Base-by-base conservation (phyloP, 305 asterid genomes). In the Plantago lanceolata region DNA sequence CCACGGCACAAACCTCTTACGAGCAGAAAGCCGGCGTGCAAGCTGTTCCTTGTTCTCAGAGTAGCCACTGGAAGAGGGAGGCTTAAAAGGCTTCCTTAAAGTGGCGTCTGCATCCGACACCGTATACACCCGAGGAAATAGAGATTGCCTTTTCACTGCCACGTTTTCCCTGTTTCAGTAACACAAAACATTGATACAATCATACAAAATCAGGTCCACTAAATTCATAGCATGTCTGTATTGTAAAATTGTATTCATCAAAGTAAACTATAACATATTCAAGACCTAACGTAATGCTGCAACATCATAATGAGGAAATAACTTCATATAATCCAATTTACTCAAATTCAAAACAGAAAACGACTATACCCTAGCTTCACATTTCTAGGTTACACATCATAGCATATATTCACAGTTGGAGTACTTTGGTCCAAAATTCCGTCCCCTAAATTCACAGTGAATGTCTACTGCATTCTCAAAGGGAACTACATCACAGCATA, bases 1-100 rank as follows among this genome's bases (percentile, higher is more conserved):
- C 99, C 99, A 93, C 2, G 99, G 99, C 61, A 93, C 96, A 68
- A 93, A 93, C 74, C 87, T 82, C 81, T 86, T 93, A 52, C 99
- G 95, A 72, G 95, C 97, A 52, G 79, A 79, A 50, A 93, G 96
- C 70, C 90, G 79, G n/a, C 89, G 88, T 37, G 83, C 63, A 52
- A 93, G 79, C 69, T 82, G 85, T 69, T 83, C 90, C 56, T 84
- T 83, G 72, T 72, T 81, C 61, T 78, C 84, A 15, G 78, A 73
- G 75, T 87, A 90, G 51, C 99, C 94, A 75, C 76, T 65, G 43
- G 89, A 82, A 61, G 84, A 78, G 33, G 94, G 99, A 68, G 96
- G 94, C 75, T 90, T 93, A 72, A 93, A 93, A 44, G 99, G 99
- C 76, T 82, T 83, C 64, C 97, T 77, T 68, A 80, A 68, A 62